A percentile compares a stretch with the other conserved stretches of the same genome.
These are phyloP conservation scores for Dovyalis caffra DNA, from an alignment of 345 rosid genomes.

Conservation along the genomic window DNA sequence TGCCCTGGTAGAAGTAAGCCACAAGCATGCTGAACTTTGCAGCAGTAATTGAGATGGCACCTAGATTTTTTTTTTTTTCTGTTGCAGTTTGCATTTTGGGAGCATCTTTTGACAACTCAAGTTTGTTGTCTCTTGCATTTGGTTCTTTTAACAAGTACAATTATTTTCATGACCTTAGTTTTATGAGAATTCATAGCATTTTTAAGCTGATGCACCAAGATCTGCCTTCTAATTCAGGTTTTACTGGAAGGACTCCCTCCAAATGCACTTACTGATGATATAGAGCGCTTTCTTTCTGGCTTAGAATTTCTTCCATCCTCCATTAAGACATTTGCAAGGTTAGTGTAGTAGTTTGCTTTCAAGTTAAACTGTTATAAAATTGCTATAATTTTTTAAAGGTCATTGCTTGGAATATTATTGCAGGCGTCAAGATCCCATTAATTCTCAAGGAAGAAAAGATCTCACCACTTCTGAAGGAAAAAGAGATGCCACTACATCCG, in stretches of 20 bases:
- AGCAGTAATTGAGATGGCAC: not conserved
- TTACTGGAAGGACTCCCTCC: conserved; percentile 59
- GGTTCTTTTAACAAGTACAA: not conserved
- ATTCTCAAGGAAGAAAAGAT: not conserved
- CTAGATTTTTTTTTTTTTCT: not conserved
- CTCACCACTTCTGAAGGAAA: not conserved
- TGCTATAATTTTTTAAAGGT: not conserved
- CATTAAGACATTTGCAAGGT: conserved; percentile 41
- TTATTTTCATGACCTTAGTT: not conserved
- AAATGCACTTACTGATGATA: conserved; percentile 48
- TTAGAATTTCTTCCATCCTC: conserved; percentile 57
- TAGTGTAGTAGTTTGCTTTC: conserved; percentile 12
- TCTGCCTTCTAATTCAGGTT: conserved; percentile 39
- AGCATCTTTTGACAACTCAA: not conserved
- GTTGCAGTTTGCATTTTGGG: not conserved
- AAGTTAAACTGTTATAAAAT: not conserved
- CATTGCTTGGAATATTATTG: conserved; percentile 5
- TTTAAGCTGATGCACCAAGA: not conserved
- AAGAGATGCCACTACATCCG: too few relatives aligned
- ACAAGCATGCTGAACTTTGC: not conserved
- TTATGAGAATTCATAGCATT: not conserved
- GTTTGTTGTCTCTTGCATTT: not conserved
- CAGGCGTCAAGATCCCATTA: conserved; percentile 35
- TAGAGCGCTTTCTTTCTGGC: conserved; percentile 72
- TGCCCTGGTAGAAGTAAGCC: not conserved